Base-by-base conservation (phyloP, 805 yeast genomes). In the Metschnikowia continentalis region DNA sequence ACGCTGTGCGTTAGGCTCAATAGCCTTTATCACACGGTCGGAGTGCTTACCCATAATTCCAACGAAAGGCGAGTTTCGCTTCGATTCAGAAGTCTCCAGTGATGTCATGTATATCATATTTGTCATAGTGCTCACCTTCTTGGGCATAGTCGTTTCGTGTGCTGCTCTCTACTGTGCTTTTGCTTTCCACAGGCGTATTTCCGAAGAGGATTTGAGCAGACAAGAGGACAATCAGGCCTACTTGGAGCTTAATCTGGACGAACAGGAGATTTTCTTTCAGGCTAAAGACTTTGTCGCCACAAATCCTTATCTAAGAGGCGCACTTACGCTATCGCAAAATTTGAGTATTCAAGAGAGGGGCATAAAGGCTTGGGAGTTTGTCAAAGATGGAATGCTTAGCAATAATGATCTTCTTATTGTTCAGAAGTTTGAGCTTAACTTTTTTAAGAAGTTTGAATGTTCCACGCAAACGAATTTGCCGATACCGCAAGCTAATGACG, bases 321-420 rank as follows among this genome's bases (percentile, higher is more conserved):
- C 77, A 6, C 65, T 81, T 59, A 49, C 78, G 65, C 40, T 86
- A 36, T 77, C 86, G 30, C 91, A 87, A 65, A 76, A 75, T 54
- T 68, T 84, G 64, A 64, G 76, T 19, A 88, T 89, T 26, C 96
- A 90, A 58, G 96, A 90, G 56, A 90, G 89, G 64, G 96, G 96
- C 2, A 85, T 91, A 1, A 69, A 77, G 14, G 98, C 97, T 1
- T 91, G 95, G 88, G 96, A 91, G 60, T 92, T 94, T 62, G 76
- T 74, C 47, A 82, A 84, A 20, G 79, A 78, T 61, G 66, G 75
- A 8, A 77, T 79, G 67, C 66, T 81, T 32, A 80, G 79, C 54
- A 78, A 75, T 68, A 82, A 75, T 61, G 81, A 77, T 56, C 76
- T 81, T 48, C 56, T 80, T 36, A 86, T 92, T 5, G 77, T 81